A percentile compares a stretch with the other conserved stretches of the same genome.
Evolutionary conservation across 345 rosid species (phyloP).

Genomic region (Salix dunnii): DNA sequence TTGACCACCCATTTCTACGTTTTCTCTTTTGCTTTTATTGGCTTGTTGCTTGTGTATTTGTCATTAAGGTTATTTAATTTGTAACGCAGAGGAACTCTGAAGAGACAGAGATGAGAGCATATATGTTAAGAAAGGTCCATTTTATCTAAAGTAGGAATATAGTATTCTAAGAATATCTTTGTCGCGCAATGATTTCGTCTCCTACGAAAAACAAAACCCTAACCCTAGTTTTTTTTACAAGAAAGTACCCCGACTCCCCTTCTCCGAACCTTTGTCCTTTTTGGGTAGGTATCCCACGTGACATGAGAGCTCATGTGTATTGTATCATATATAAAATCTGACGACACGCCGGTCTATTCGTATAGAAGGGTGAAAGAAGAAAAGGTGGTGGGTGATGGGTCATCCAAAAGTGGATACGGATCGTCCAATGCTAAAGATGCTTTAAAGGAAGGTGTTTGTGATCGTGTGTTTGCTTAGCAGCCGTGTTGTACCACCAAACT

Average conservation of each 20-base stretch:
- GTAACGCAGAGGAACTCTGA: conserved; percentile 18
- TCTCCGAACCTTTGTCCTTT: conserved; percentile 20
- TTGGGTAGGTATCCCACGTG: conserved; percentile 31
- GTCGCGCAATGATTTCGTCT: conserved; percentile 41
- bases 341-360: background rate
- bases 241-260: background rate
- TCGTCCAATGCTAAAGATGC: conserved; percentile 38
- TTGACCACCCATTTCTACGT: conserved; percentile 29
- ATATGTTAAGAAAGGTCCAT: conserved; percentile 18
- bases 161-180: conserved; percentile 36
- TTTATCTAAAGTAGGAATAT: background rate
- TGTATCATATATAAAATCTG: conserved; percentile 6
- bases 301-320: conserved; percentile 33
- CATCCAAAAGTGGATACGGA: conserved; percentile 41
- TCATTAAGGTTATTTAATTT: conserved; percentile 16
- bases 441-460: conserved; percentile 16
- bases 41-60: background rate
- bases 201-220: conserved; percentile 21
- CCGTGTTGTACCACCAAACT: conserved; percentile 24
- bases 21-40: conserved; percentile 11
- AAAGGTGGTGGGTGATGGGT: conserved; percentile 8
- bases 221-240: conserved; percentile 27
- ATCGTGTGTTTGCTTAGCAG: conserved; percentile 15
- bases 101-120: conserved; percentile 27
- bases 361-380: background rate